Conservation (phyloP, 768 basidiomycete genomes). For the Termitomyces bulborhizus region DNA sequence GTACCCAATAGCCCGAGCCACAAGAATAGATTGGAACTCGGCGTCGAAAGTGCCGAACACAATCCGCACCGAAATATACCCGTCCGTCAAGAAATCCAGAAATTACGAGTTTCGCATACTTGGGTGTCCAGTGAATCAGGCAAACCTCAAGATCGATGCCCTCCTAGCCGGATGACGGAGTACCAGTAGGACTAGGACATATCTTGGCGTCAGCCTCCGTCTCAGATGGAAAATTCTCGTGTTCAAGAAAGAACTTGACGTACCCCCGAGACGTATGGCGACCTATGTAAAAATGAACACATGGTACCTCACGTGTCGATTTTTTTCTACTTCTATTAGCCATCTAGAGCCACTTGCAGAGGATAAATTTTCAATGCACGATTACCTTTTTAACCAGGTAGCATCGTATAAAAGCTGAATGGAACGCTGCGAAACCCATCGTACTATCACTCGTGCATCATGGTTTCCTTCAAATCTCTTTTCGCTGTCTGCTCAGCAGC, state of each 20-base stretch:
- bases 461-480: slow-evolving; percentile 8
- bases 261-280: not conserved
- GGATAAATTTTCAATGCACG: not conserved
- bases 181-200: no score
- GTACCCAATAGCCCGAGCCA: not conserved
- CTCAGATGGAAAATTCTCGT: not conserved
- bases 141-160: not conserved
- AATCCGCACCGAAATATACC: not conserved
- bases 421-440: not conserved
- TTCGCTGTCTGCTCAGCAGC: slow-evolving; percentile 13
- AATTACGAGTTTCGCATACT: not conserved
- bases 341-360: not conserved
- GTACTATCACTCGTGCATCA: not conserved
- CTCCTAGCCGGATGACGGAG: not conserved
- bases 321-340: not conserved
- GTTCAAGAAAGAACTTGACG: not conserved
- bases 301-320: not conserved
- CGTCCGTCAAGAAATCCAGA: not conserved
- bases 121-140: not conserved
- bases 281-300: not conserved
- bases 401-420: not conserved
- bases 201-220: not conserved
- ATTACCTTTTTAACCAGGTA: not conserved
- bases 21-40: not conserved
- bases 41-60: not conserved